A percentile compares a stretch with the other conserved stretches of the same genome.
Conservation (phyloP, 768 basidiomycete genomes). For the Boletales sp. region DNA sequence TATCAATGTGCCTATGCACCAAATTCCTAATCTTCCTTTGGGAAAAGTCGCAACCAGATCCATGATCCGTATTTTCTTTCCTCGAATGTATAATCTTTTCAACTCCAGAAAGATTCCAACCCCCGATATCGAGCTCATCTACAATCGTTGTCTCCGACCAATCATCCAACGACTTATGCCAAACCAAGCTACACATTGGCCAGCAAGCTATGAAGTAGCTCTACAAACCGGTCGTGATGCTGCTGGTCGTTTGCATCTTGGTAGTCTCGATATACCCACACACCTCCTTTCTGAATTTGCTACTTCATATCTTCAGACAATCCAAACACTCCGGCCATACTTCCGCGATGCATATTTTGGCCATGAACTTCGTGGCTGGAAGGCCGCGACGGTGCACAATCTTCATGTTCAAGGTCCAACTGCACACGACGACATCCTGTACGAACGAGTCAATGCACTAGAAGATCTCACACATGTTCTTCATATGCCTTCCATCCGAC, state of each 20-base stretch:
- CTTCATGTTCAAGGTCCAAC: too few species aligned
- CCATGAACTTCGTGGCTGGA: conserved; percentile 5
- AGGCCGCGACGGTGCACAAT: not conserved
- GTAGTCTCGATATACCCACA: not conserved
- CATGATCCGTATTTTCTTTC: conserved; percentile 2
- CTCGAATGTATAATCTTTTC: not conserved
- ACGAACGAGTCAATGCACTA: not conserved
- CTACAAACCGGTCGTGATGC: not conserved
- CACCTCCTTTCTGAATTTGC: not conserved
- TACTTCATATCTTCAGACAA: not conserved
- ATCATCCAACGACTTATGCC: conserved; percentile 1
- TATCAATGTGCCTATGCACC: not conserved
- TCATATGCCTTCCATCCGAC: not conserved
- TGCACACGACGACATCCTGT: too few species aligned
- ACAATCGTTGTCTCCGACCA: not conserved
- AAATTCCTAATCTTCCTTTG: conserved; percentile 3
- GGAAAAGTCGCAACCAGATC: conserved; percentile 3
- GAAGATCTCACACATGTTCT: not conserved
- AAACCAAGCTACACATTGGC: conserved; percentile 4
- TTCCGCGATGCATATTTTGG: conserved; percentile 5
- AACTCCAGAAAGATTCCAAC: not conserved
- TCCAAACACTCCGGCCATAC: not conserved
- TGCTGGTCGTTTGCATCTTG: not conserved
- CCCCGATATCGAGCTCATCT: not conserved
- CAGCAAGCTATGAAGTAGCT: not conserved